Percentiles rank a stretch among this genome's conserved stretches.
phyloP scores from a whole-genome alignment of 2,329 filamentous ascomycete genomes.

The Botrytis medusae region DNA sequence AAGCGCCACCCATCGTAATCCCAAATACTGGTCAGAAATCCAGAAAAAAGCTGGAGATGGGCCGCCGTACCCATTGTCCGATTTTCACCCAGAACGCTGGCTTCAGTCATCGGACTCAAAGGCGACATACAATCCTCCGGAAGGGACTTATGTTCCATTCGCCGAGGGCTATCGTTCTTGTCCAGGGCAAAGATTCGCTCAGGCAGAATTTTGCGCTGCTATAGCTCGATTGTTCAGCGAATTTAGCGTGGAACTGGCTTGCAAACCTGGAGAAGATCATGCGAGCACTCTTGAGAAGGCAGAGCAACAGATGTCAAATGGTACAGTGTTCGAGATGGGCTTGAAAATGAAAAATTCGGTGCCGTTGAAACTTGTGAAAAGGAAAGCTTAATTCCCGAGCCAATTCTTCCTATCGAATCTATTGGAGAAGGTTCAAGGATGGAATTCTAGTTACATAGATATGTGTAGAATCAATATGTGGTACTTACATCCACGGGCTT shows the following conservation, averaged over 20 bases:
- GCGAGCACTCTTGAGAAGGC: not conserved
- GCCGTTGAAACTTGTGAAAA: not conserved
- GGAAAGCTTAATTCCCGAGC: not conserved
- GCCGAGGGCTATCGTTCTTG: slow-evolving; percentile 4
- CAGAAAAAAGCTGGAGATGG: too few species aligned
- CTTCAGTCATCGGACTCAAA: not conserved
- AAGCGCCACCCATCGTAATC: too few species aligned
- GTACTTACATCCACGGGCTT: too few species aligned
- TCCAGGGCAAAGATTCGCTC: not conserved
- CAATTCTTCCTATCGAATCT: not conserved
- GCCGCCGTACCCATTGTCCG: not conserved
- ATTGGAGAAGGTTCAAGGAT: too few species aligned
- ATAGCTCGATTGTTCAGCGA: not conserved
- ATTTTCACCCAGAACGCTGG: slow-evolving; percentile 10
- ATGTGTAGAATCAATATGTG: too few species aligned
- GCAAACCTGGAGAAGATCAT: not conserved
- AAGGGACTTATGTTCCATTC: slow-evolving; percentile 9
- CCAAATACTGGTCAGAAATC: too few species aligned
- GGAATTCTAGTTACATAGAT: too few species aligned
- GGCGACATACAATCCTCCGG: not conserved
- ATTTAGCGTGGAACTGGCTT: not conserved
- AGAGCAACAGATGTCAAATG: not conserved
- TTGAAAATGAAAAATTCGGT: slow-evolving; percentile 5
- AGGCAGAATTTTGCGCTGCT: slow-evolving; percentile 1
- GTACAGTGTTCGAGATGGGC: slow-evolving; percentile 8